Evolutionary conservation across 257 asterid genomes (phyloP), one percentile per base, ranked within the genome.

Genomic region (Petunia secreta): DNA sequence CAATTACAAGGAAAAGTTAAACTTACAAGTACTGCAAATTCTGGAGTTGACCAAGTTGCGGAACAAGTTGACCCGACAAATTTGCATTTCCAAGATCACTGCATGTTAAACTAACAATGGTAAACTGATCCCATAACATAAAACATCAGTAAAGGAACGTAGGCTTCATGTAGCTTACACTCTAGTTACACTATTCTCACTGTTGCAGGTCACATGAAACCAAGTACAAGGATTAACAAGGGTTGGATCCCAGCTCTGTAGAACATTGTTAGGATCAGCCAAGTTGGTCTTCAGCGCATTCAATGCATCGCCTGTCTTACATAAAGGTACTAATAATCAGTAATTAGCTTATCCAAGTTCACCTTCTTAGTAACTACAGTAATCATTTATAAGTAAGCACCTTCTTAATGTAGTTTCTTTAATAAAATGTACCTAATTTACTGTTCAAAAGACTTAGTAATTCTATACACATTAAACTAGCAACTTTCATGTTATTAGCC

Each of bases 221-320:
- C 99, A 95, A 66, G 98, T 93, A 80, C 99, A 96, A 9, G 98
- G 99, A 85, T 96, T 96, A 79, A 94, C 99, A 58, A 94, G 98
- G 44, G 98, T 92, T 25, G 97, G 85, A 82, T 96, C 98, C 99
- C 99, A 96, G 85, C 97, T 96, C 91, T 92, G 97, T 37, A 96
- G 92, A 80, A 96, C 99, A 79, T 83, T 89, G 87, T 89, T 90
- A 66, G 99, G 98, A 90, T 96, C 99, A 10, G 84, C 91, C 87
- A 96, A 85, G 83, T 87, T 94, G 85, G 68, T 91, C 94, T 77
- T 90, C 86, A 92, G 84, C 0, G 95, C 89, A 87, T 83, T 90
- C 97, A 96, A 88, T 6, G 99, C 99, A 89, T 96, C 99, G 58
- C 98, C 99, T 96, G 93, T 78, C 83, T 81, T 75, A 79, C 75